phyloP scores from a whole-genome alignment of 2,329 filamentous ascomycete genomes.

The Aureobasidium sp. region DNA sequence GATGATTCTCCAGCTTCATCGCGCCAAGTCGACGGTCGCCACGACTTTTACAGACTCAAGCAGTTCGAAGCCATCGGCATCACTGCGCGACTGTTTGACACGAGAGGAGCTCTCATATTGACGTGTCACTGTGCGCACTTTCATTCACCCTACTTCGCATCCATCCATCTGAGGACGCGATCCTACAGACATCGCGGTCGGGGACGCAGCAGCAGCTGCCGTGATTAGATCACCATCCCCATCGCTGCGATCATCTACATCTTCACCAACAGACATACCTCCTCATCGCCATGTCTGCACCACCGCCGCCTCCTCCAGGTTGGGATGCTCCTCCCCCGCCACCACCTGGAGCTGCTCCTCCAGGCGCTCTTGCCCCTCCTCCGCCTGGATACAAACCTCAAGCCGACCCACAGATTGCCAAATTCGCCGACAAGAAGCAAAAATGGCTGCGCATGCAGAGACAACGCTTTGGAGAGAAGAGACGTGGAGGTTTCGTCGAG shows the following conservation, averaged over 20 bases:
- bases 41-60: slow-evolving; percentile 14
- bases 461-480: slow-evolving; percentile 92
- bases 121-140: background rate
- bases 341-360: slow-evolving; percentile 43
- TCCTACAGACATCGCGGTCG: background rate
- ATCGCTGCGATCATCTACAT: slow-evolving; percentile 5
- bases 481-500: slow-evolving; percentile 92
- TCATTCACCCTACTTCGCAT: background rate
- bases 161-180: background rate
- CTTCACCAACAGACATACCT: background rate
- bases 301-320: slow-evolving; percentile 55
- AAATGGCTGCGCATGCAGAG: slow-evolving; percentile 92
- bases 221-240: slow-evolving; percentile 13
- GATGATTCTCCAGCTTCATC: background rate
- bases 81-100: background rate
- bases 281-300: slow-evolving; percentile 46
- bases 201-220: slow-evolving; percentile 16
- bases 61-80: slow-evolving; percentile 6
- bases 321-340: slow-evolving; percentile 47
- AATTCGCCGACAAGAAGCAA: slow-evolving; percentile 98
- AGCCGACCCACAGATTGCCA: slow-evolving; percentile 76
- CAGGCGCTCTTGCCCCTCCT: slow-evolving; percentile 54
- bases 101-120: background rate
- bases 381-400: slow-evolving; percentile 79
- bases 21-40: slow-evolving; percentile 8